These are phyloP conservation scores for Boletus eberwhitei DNA, from an alignment of 768 basidiomycete genomes.

Conservation along the genomic window DNA sequence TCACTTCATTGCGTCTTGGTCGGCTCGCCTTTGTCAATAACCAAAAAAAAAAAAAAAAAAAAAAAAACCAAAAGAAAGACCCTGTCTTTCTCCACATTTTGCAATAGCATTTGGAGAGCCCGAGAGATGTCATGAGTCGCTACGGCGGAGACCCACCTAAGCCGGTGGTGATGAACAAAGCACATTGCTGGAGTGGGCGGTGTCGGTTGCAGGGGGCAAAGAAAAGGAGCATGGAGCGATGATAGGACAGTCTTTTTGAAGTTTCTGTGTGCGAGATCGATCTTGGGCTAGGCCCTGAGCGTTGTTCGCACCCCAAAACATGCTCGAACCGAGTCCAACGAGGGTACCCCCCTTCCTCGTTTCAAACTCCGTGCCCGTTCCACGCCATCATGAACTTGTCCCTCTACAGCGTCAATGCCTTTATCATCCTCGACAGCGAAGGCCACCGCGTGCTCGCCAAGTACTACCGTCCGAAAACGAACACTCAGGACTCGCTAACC, in stretches of 20 bases:
- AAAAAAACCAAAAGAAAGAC: conserved; percentile 51
- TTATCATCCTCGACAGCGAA: conserved; percentile 92
- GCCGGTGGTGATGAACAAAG: conserved; percentile 33
- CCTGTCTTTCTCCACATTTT: conserved; percentile 50
- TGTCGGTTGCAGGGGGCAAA: conserved; percentile 43
- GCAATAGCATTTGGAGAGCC: conserved; percentile 25
- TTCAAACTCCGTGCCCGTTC: conserved; percentile 22
- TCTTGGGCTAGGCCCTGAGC: conserved; percentile 11
- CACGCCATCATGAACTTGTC: conserved; percentile 60
- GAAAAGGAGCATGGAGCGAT: conserved; percentile 37
- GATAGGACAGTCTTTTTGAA: conserved; percentile 20
- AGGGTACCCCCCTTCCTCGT: not conserved
- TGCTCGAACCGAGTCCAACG: not conserved
- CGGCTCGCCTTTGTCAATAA: conserved; percentile 41
- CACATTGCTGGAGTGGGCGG: conserved; percentile 37
- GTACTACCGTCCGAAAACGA: conserved; percentile 77
- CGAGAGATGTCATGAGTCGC: not conserved
- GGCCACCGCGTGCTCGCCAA: conserved; percentile 94
- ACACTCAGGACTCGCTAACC: conserved; percentile 37
- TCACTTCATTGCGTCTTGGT: conserved; percentile 36
- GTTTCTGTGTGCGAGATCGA: conserved; percentile 2
- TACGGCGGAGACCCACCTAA: conserved; percentile 38
- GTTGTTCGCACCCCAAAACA: conserved; percentile 17
- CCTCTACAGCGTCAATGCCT: conserved; percentile 81
- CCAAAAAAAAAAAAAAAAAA: conserved; percentile 45